Conservation (phyloP, 2,329 filamentous ascomycete genomes). For the Clonostachys solani region DNA sequence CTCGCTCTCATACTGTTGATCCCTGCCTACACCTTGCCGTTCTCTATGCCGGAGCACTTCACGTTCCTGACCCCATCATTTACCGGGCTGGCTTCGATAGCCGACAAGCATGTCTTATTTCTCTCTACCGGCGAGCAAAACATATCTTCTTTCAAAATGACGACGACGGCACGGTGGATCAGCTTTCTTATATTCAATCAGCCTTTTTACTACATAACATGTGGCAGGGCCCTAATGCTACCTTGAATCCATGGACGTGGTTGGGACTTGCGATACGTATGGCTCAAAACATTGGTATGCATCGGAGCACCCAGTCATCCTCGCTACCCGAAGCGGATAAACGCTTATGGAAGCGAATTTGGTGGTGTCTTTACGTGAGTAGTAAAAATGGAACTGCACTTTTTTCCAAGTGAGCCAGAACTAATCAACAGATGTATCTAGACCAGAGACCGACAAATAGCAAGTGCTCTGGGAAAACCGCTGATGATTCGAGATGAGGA, state of each 20-base stretch:
- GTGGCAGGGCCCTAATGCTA: background rate
- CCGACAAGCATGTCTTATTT: background rate
- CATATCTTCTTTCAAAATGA: background rate
- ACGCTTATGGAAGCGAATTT: slow-evolving; percentile 1
- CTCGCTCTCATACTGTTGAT: too few species aligned
- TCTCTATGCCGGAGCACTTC: slow-evolving; percentile 1
- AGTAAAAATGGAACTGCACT: too few species aligned
- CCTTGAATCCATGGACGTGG: background rate
- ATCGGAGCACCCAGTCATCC: background rate
- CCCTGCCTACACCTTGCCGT: background rate
- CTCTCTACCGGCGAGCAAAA: background rate
- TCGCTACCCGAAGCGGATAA: background rate
- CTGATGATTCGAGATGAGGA: slow-evolving; percentile 1
- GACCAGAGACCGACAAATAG: slow-evolving; percentile 1
- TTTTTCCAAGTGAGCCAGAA: too few species aligned
- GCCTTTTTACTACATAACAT: background rate
- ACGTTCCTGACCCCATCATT: background rate
- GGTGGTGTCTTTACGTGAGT: slow-evolving; percentile 3
- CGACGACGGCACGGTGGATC: background rate
- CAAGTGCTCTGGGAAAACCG: slow-evolving; percentile 2
- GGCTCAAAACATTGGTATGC: slow-evolving; percentile 2
- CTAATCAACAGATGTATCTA: background rate
- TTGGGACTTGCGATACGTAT: background rate
- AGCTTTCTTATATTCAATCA: background rate
- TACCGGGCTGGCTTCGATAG: background rate